Base-by-base conservation (phyloP, 352 stramenopile species). In the Phytophthora megakarya region DNA sequence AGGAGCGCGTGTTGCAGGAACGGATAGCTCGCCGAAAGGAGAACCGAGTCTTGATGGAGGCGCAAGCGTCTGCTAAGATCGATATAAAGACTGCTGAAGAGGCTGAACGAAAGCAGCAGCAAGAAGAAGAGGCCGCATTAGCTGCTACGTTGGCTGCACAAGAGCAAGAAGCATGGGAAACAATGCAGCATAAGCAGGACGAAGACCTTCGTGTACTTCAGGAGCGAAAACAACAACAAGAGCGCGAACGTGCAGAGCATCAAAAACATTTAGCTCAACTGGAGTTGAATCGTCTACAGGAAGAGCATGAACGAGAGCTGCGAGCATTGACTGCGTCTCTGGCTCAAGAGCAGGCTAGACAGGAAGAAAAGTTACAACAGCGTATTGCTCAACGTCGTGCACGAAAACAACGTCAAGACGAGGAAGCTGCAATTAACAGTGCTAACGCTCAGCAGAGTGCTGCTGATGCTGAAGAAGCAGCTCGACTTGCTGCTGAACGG, bases 291-390 rank as follows among this genome's bases (percentile, higher is more conserved):
- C 76, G 84, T 1, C 46, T 93, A 16, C 76, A 83, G 28, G 47
- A 76, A 5, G 79, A 90, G 33, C 81, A 93, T 38, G 81, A 84
- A 48, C 61, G 67, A n/a, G 84, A 93, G 22, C 65, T 85, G 39
- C 62, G 61, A 16, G 61, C 53, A 6, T 49, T 93, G 12, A 69
- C 75, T 15, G 50, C 61, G 0, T 86, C 84, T 4, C 55, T 92
- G 16, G 57, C 74, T 9, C 72, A 70, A 5, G 84, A 93, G 19
- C 81, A 88, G 30, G 72, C 73, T 32, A 72, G 78, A 13, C 84
- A 91, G 49, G 84, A 92, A 57, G 64, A 81, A 30, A 87, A 86
- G 38, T 64, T 93, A 18, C 76, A 90, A 39, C 77, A 86, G 46
- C 81, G 81, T 13, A 89, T 90, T 26, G 67, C 69, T 12, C 72